These are phyloP conservation scores for Starmerella vaccinii DNA, from an alignment of 805 yeast genomes.

Conservation along the genomic window DNA sequence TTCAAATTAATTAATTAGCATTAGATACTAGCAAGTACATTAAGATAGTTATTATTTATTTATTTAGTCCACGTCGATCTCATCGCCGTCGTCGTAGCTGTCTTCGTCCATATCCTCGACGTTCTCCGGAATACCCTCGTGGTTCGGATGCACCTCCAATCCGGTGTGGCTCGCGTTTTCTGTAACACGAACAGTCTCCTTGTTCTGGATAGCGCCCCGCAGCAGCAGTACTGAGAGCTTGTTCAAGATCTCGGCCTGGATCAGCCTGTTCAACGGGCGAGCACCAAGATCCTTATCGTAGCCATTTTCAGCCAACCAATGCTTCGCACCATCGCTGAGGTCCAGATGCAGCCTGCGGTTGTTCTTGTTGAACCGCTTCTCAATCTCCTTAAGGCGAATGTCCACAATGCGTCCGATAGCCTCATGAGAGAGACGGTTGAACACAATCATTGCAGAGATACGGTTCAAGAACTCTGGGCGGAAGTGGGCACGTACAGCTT, in stretches of 20 bases:
- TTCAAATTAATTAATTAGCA: constrained; percentile 30
- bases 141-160: constrained; percentile 76
- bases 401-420: constrained; percentile 88
- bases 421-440: constrained; percentile 82
- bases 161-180: constrained; percentile 45
- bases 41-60: neutral
- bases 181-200: constrained; percentile 65
- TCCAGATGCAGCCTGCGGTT: constrained; percentile 68
- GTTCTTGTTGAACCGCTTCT: constrained; percentile 70
- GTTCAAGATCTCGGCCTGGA: constrained; percentile 80
- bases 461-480: constrained; percentile 96
- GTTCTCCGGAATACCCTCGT: constrained; percentile 56
- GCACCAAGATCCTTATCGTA: constrained; percentile 94
- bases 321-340: constrained; percentile 66
- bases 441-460: constrained; percentile 83
- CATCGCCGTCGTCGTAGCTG: constrained; percentile 28
- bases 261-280: constrained; percentile 79
- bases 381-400: constrained; percentile 74
- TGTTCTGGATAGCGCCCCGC: constrained; percentile 77
- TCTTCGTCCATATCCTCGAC: constrained; percentile 35
- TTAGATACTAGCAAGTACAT: neutral
- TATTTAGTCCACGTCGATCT: constrained; percentile 27
- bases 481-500: constrained; percentile 75
- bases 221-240: constrained; percentile 79
- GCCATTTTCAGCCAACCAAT: constrained; percentile 74